Conservation (phyloP, 2,329 filamentous ascomycete genomes). For the Diplocarpon mali region DNA sequence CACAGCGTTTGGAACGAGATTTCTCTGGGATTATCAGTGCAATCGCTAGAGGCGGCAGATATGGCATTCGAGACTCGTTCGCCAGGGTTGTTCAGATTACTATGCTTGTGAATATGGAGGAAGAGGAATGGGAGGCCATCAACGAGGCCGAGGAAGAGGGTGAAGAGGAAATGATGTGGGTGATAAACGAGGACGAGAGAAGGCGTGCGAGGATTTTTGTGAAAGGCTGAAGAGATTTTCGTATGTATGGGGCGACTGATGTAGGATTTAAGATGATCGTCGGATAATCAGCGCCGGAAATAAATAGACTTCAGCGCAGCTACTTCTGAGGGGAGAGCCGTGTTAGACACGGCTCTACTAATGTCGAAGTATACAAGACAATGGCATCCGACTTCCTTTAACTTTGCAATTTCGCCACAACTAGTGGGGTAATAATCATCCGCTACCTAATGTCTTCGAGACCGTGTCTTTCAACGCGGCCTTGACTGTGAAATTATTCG, state of each 20-base stretch:
- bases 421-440: no score
- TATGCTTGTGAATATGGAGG: slow-evolving; percentile 87
- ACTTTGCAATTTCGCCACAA: no score
- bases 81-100: slow-evolving; percentile 67
- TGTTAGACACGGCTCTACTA: no score
- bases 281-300: not conserved
- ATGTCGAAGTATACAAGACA: no score
- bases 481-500: no score
- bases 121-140: slow-evolving; percentile 86
- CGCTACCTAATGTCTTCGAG: no score
- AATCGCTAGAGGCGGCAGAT: slow-evolving; percentile 58
- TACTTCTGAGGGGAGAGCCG: no score
- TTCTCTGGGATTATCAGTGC: slow-evolving; percentile 62
- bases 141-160: slow-evolving; percentile 37
- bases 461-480: no score
- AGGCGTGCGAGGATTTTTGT: slow-evolving; percentile 61
- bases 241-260: not conserved
- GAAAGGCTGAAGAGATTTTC: slow-evolving; percentile 12
- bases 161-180: slow-evolving; percentile 60
- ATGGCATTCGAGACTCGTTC: slow-evolving; percentile 69
- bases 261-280: slow-evolving; percentile 2
- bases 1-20: slow-evolving; percentile 75
- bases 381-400: no score
- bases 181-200: slow-evolving; percentile 63
- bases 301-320: no score